These are phyloP conservation scores for Cucurbita maxima DNA, from an alignment of 306 rosid genomes.

Conservation along the genomic window DNA sequence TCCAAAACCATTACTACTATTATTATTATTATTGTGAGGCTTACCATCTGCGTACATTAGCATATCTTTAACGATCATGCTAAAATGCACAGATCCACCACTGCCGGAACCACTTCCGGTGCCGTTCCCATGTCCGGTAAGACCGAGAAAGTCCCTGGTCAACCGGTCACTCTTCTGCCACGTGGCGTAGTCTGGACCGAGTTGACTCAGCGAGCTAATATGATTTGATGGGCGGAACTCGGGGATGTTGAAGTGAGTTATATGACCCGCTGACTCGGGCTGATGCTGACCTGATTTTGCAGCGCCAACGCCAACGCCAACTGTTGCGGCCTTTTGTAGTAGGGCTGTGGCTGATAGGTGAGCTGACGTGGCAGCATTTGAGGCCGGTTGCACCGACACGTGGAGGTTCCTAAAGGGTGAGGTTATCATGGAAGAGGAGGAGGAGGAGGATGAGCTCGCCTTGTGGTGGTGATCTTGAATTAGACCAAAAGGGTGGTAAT, in stretches of 20 bases:
- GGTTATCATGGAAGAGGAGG: slow-evolving; percentile 15
- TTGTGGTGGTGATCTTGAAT: slow-evolving; percentile 12
- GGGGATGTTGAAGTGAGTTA: slow-evolving; percentile 13
- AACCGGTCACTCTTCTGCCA: slow-evolving; percentile 40
- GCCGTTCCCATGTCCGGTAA: slow-evolving; percentile 25
- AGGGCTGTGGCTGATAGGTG: slow-evolving; percentile 87
- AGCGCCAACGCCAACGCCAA: slow-evolving; percentile 23
- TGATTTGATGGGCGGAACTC: slow-evolving; percentile 29
- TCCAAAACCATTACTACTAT: slow-evolving; percentile 29
- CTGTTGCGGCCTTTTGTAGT: slow-evolving; percentile 77
- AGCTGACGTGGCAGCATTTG: slow-evolving; percentile 32
- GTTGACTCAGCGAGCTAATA: slow-evolving; percentile 15
- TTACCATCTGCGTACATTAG: slow-evolving; percentile 44
- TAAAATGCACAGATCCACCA: slow-evolving; percentile 16
- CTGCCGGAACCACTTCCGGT: neutral
- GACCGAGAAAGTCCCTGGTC: slow-evolving; percentile 86
- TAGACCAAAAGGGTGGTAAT: neutral
- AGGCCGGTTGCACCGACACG: slow-evolving; percentile 13
- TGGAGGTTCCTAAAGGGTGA: slow-evolving; percentile 33
- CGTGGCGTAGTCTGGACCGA: slow-evolving; percentile 11
- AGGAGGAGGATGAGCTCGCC: neutral
- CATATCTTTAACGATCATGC: slow-evolving; percentile 39
- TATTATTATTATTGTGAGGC: slow-evolving; percentile 7
- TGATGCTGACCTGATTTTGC: slow-evolving; percentile 13
- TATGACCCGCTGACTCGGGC: slow-evolving; percentile 20